Evolutionary conservation across 2,329 filamentous ascomycete genomes (phyloP), one percentile per base, ranked within the genome.

Genomic region (Fusarium veterinarium): DNA sequence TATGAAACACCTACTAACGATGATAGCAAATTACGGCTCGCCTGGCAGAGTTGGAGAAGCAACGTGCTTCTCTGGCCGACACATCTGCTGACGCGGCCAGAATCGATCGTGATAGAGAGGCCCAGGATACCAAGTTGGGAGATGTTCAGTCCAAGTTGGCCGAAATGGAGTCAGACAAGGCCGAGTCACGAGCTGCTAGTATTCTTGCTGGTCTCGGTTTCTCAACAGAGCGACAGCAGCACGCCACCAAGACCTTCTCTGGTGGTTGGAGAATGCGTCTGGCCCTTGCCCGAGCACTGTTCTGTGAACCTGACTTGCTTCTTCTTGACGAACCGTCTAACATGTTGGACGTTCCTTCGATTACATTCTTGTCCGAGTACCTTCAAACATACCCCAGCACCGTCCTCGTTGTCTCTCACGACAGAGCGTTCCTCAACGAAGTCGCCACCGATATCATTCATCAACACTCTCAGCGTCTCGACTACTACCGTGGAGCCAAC

Each of bases 301-400:
- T 99, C 87, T 99, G 96, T 85, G 96, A 99, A 82, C 96, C 96
- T 46, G 96, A 99, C 84, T 87, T 99, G 58, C 85, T 99, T 67
- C 89, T 99, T 81, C 94, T 99, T 76, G 96, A 99, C 86, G 96
- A 99, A 91, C 96, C 96, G 85, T 98, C 95, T 62, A 98, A 98
- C 91, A 98, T 98, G 95, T 95, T 99, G 94, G 96, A 98, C 84
- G 96, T 99, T 64, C 96, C 96, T n/a, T 98, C 96, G 30, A 98
- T 99, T 80, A 97, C 96, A 63, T 99, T 98, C 90, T 89, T 99
- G 81, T 93, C 95, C 52, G 95, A 95, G 79, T 99, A 99, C 80
- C 92, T 99, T 13, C 95, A 98, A 82, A 87, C 87, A 53, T 99
- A 99, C 80, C 95, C 95, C 42, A 97, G 94, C 83, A 98, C 96